Base-by-base conservation (phyloP, 345 rosid species). In the Salix arbutifolia region DNA sequence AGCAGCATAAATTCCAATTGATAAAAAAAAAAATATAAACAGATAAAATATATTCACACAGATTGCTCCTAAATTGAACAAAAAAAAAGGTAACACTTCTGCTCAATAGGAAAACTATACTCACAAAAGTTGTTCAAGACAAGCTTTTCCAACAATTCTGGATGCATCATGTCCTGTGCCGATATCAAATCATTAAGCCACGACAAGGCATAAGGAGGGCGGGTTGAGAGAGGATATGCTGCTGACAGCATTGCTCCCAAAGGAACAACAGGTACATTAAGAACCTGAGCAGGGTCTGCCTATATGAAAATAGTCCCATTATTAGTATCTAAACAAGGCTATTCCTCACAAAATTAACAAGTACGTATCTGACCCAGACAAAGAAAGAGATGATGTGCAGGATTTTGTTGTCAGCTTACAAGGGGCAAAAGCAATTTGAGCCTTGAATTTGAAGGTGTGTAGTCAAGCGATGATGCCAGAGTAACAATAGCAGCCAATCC, bases 271-370 rank as follows among this genome's bases (percentile, higher is more conserved):
- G 99, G 97, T 69, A 96, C 96, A 81, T 84, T 96, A 60, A 96
- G 86, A 74, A 93, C 98, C 83, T 96, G 92, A 28, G 98, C 98
- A 79, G 99, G 98, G 89, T 96, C 94, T 18, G 97, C 98, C 99
- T 96, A 88, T 30, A 78, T 12, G 65, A 68, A 74, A 88, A 76
- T 69, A 58, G 38, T 71, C 62, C n/a, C 58, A 64, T 56, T 56
- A 65, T 83, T 76, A 77, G 69, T 73, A 65, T 50, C 72, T 58
- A 61, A 65, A 73, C 14, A 40, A 56, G 56, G 74, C 26, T 76
- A 72, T 31, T 73, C 72, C 4, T 65, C 72, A 21, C 44, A 38
- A 50, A 48, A n/a, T 67, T 52, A 68, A 78, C 50, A 60, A 46
- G 53, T 26, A 61, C 38, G 18, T 14, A 56, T 37, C 58, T 79